Evolutionary conservation across 106 monocot species (phyloP), one percentile per base, ranked within the genome.

Genomic region (Dendrobium nobile): DNA sequence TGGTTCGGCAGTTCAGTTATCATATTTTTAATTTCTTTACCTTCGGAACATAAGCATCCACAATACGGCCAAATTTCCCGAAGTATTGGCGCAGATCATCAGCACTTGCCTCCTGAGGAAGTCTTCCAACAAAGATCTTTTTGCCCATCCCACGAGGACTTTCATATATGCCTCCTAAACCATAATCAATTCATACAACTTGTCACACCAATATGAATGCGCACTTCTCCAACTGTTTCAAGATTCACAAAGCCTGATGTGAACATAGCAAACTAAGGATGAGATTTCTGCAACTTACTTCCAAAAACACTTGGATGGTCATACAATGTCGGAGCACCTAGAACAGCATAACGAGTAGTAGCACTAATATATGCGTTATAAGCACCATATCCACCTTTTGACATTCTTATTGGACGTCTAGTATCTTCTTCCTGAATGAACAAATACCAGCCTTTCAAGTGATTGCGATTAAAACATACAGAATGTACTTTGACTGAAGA

Each of bases 71-170:
- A 88, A 95, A 98, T 89, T 87, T 90, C 48, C 98, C 86, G 80
- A 98, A 98, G 73, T 98, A 95, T 78, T 92, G 85, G 31, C 94
- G 86, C 73, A 98, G 68, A 87, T 98, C 98, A 33, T 93, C 94
- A 80, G 84, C 83, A 85, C 77, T 92, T 67, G 98, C 94, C 54
- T 95, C 98, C 61, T 88, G 91, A 28, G 97, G 94, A 89, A 98
- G 97, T 77, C 94, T 92, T 19, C 97, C 97, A 75, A 98, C 91
- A 89, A 98, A 98, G 26, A 98, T 92, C 81, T 98, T 98, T 58
- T 92, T 98, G n/a, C 94, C 88, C 87, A 91, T 83, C 73, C 90
- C 92, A 48, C 85, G 92, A 5, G 89, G 78, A 48, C 81, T 65
- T 81, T 87, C 86, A 84, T 85, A 85, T 41, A 85, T 77, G 40